Conservation (phyloP, 139 green algal genomes). For the Closterium sp. region DNA sequence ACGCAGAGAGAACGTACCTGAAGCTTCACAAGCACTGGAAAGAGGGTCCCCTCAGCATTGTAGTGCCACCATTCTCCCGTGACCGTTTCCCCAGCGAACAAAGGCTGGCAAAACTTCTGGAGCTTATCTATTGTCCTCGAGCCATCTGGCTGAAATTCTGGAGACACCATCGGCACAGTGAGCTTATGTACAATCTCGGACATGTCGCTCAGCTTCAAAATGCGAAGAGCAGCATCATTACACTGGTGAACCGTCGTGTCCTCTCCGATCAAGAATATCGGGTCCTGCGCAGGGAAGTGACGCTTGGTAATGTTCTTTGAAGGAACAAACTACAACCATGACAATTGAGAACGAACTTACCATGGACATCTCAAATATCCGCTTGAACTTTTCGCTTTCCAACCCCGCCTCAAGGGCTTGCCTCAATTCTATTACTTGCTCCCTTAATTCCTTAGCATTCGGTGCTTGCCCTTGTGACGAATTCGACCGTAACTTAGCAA, state of each 20-base stretch:
- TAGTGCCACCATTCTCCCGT: neutral
- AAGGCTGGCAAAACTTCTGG: neutral
- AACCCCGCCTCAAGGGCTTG: neutral
- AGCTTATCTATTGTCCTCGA: neutral
- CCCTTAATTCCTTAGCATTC: neutral
- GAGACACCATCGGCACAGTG: neutral
- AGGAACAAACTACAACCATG: neutral
- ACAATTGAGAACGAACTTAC: neutral
- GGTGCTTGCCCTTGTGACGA: neutral
- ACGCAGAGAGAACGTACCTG: neutral
- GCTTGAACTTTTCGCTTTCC: neutral
- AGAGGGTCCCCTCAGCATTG: neutral
- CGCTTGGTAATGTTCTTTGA: neutral
- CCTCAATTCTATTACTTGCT: neutral
- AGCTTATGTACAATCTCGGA: neutral
- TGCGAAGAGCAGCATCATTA: neutral
- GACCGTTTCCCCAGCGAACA: neutral
- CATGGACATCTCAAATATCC: neutral
- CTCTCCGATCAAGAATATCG: neutral
- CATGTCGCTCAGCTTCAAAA: neutral
- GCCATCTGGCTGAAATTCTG: conserved; percentile 9
- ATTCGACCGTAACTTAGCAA: neutral
- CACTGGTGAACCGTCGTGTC: neutral
- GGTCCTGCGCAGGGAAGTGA: neutral
- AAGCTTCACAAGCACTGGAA: neutral